phyloP scores from a whole-genome alignment of 1,139 yeast genomes.

The Geotrichum siamense region DNA sequence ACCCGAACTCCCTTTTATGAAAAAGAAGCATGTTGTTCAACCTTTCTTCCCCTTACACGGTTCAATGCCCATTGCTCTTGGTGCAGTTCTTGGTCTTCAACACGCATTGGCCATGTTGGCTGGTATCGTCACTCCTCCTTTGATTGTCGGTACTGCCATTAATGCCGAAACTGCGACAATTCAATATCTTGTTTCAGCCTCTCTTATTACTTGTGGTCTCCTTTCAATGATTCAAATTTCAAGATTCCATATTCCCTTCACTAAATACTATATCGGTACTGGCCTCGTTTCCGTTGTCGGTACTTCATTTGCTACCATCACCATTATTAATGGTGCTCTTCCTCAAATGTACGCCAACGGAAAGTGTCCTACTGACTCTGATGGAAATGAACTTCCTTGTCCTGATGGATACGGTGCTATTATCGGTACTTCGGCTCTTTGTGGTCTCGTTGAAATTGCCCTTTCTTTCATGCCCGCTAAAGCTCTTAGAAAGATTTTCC shows the following conservation, averaged over 20 bases:
- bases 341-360: conserved; percentile 77
- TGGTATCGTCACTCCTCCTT: conserved; percentile 82
- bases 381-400: conserved; percentile 62
- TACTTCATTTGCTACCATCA: conserved; percentile 79
- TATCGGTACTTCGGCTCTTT: conserved; percentile 68
- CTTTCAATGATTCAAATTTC: conserved; percentile 73
- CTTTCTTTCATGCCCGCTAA: conserved; percentile 72
- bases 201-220: conserved; percentile 69
- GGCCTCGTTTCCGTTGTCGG: conserved; percentile 87
- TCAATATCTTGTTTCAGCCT: conserved; percentile 62
- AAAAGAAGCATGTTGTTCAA: conserved; percentile 38
- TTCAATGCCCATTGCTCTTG: conserved; percentile 71
- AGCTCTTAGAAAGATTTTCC: conserved; percentile 63
- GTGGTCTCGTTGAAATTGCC: conserved; percentile 65
- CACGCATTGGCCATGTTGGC: conserved; percentile 88
- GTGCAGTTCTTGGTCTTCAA: conserved; percentile 73
- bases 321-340: conserved; percentile 66
- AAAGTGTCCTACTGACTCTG: conserved; percentile 53
- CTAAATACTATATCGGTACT: conserved; percentile 75
- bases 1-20: conserved; percentile 65
- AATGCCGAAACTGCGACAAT: conserved; percentile 42
- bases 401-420: conserved; percentile 88
- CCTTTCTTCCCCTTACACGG: conserved; percentile 78
- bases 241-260: conserved; percentile 62
- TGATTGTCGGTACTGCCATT: conserved; percentile 57